Evolutionary conservation across 169 alveolate genomes (phyloP), one percentile per base, ranked within the genome.

Genomic region (Babesia ovata): DNA sequence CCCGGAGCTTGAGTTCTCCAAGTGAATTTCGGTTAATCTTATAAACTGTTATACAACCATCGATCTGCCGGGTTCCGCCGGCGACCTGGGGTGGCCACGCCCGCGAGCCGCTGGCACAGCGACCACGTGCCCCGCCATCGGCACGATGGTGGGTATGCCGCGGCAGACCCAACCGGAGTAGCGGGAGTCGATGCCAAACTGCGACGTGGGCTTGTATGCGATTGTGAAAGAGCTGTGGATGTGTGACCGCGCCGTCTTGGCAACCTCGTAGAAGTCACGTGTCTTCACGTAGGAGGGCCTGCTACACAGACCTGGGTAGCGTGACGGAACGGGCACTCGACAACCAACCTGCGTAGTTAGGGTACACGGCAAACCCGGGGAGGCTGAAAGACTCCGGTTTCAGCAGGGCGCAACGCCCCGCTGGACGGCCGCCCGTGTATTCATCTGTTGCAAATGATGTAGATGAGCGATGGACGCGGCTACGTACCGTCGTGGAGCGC

Each of bases 1-100:
- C 93, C 91, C 92, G 45, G 95, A 91, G 21, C 17, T 75, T 48
- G 69, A 71, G 61, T 59, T 7, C 29, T 58, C 70, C 62, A 71
- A 71, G 36, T 71, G 45, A 67, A 67, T 66, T 2, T 10, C 22
- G 24, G 49, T 49, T 67, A 67, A 67, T 67, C 21, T 36, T 50
- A 67, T 22, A 24, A 8, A 39, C 21, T 67, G 39, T 67, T 54
- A 42, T n/a, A 59, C 16, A 7, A 14, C n/a, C n/a, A 53, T 62
- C 24, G 24, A 14, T 4, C 17, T 21, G n/a, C 39, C 36, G 16
- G 57, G 33, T 26, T 57, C 13, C 33, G 56, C 48, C 33, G 50
- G 66, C 63, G 17, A 4, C n/a, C 36, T 21, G 6, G 58, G 28
- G 26, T 7, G 17, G 4, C 52, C 28, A 7, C 58, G 24, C 22